These are phyloP conservation scores for Heliamphora exappendiculata DNA, from an alignment of 148 eudicot species.

Conservation along the genomic window DNA sequence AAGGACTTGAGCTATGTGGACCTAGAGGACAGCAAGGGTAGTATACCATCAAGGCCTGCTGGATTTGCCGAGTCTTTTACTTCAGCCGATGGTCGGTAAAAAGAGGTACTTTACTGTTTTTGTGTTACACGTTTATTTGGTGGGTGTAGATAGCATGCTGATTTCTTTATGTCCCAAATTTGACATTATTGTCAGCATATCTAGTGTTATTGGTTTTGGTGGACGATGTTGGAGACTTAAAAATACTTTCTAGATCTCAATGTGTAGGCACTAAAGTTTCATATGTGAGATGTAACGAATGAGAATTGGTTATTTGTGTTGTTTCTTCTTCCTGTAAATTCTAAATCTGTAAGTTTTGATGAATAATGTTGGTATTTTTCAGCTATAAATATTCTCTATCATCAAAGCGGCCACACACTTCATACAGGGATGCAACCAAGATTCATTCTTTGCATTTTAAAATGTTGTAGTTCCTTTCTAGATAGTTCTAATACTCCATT, in stretches of 20 bases:
- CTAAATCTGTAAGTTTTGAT: background rate
- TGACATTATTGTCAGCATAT: conserved; percentile 1
- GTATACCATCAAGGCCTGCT: conserved; percentile 89
- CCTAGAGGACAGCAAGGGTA: conserved; percentile 74
- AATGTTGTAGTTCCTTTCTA: background rate
- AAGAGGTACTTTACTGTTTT: background rate
- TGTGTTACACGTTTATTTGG: conserved; percentile 1
- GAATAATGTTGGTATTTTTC: background rate
- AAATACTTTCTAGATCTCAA: background rate
- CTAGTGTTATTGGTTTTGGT: background rate
- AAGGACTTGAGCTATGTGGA: conserved; percentile 58
- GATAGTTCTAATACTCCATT: background rate
- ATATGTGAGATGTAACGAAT: background rate
- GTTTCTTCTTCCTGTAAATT: background rate
- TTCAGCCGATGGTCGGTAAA: conserved; percentile 79
- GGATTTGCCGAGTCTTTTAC: conserved; percentile 95
- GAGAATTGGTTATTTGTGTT: background rate
- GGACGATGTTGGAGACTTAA: background rate
- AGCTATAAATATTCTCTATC: background rate
- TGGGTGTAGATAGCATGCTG: conserved; percentile 27
- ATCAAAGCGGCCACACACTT: background rate
- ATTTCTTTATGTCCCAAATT: background rate
- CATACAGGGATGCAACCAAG: background rate
- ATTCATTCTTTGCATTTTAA: background rate
- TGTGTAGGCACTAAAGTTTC: background rate